Conservation (phyloP, 192 early-diverging fungal species). For the Dissophora ornata region DNA sequence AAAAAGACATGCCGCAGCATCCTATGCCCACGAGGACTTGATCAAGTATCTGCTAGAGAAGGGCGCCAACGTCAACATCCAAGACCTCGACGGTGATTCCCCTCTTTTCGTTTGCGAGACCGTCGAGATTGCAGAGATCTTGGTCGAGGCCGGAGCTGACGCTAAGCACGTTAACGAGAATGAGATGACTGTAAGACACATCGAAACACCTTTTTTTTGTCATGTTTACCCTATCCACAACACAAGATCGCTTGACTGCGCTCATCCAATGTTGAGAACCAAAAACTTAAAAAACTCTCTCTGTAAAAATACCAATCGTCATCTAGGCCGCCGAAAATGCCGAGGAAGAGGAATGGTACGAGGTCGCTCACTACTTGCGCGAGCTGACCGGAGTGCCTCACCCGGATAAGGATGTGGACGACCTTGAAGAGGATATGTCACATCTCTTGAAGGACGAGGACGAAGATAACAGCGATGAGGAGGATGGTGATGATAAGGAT, state of each 20-base stretch:
- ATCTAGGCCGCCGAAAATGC: conserved; percentile 67
- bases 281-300: too few relatives aligned
- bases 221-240: too few relatives aligned
- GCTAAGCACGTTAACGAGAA: conserved; percentile 69
- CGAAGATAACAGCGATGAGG: conserved; percentile 34
- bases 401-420: conserved; percentile 54
- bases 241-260: too few relatives aligned
- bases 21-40: conserved; percentile 76
- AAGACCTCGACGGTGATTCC: conserved; percentile 85
- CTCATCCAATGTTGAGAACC: too few relatives aligned
- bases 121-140: conserved; percentile 70
- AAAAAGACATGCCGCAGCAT: conserved; percentile 73
- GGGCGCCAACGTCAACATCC: conserved; percentile 75
- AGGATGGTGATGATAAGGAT: conserved; percentile 41
- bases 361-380: conserved; percentile 72
- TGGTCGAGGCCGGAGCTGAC: conserved; percentile 81
- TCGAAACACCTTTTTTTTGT: too few relatives aligned
- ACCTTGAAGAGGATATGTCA: conserved; percentile 36
- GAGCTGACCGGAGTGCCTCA: conserved; percentile 64
- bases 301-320: too few relatives aligned
- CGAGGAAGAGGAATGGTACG: conserved; percentile 70
- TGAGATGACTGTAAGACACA: conserved; percentile 59
- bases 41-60: conserved; percentile 73
- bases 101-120: conserved; percentile 82
- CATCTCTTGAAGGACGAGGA: conserved; percentile 41